Evolutionary conservation across 116 monocot genomes (phyloP).

Genomic region (Trichopus zeylanicus): DNA sequence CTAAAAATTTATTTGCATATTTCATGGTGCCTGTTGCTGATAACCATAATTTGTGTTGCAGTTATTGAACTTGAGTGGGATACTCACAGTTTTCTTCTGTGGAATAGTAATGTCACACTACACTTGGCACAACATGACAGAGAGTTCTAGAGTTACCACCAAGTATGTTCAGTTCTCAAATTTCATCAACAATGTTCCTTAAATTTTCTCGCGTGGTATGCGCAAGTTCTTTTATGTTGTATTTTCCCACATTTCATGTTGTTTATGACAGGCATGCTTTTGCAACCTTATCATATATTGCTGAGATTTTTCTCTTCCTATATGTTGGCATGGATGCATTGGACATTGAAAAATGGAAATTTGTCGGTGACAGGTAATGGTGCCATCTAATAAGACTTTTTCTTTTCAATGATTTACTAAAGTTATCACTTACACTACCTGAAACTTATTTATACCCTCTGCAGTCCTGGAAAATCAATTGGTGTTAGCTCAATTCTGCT

Average conservation of each 20-base stretch:
- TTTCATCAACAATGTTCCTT: no score
- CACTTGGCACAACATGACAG: slow-evolving; percentile 99
- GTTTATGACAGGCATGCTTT: slow-evolving; percentile 79
- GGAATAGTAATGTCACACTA: slow-evolving; percentile 99
- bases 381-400: not conserved
- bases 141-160: slow-evolving; percentile 95
- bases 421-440: no score
- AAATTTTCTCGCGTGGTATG: no score
- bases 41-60: slow-evolving; percentile 22
- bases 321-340: slow-evolving; percentile 99
- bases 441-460: not conserved
- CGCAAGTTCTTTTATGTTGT: no score
- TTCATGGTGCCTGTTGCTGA: not conserved
- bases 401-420: not conserved
- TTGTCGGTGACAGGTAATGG: slow-evolving; percentile 69
- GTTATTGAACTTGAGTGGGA: slow-evolving; percentile 86
- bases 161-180: slow-evolving; percentile 49
- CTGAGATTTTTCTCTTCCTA: slow-evolving; percentile 88
- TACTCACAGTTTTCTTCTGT: slow-evolving; percentile 98
- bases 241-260: not conserved
- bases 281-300: slow-evolving; percentile 93
- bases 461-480: slow-evolving; percentile 83
- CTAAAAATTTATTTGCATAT: not conserved
- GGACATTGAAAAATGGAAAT: slow-evolving; percentile 95
- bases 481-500: slow-evolving; percentile 70